phyloP scores from a whole-genome alignment of 495 filamentous ascomycete genomes.

The Achaetomiella virescens region DNA sequence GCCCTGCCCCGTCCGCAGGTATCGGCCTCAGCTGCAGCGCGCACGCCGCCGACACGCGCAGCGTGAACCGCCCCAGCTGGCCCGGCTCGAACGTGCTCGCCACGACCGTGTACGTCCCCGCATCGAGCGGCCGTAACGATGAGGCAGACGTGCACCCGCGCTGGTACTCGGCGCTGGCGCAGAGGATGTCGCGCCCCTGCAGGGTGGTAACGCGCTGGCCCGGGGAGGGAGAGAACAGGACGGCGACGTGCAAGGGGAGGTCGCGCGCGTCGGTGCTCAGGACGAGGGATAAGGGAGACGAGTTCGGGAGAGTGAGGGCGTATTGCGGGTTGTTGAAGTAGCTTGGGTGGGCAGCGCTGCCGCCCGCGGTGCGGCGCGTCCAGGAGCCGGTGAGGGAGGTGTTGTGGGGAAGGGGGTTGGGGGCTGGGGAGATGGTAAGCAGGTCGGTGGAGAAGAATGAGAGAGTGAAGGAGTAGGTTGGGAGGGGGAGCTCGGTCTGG shows the following conservation, averaged over 20 bases:
- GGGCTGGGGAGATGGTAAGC: conserved; percentile 54
- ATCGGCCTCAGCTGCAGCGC: conserved; percentile 50
- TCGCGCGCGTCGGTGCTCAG: conserved; percentile 55
- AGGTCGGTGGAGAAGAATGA: conserved; percentile 64
- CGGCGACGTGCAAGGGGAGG: conserved; percentile 73
- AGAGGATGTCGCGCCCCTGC: conserved; percentile 68
- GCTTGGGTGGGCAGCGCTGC: conserved; percentile 65
- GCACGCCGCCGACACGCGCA: conserved; percentile 60
- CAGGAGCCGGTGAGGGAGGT: conserved; percentile 55
- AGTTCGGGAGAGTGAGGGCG: conserved; percentile 50
- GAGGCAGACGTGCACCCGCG: conserved; percentile 68
- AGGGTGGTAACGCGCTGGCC: conserved; percentile 64
- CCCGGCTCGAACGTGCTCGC: conserved; percentile 80
- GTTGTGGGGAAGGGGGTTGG: conserved; percentile 50
- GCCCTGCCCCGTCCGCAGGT: conserved; percentile 61
- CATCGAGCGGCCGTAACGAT: conserved; percentile 42
- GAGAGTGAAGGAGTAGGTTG: conserved; percentile 73
- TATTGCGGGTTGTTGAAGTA: conserved; percentile 88
- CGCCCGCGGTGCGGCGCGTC: conserved; percentile 75
- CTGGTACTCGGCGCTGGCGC: conserved; percentile 76
- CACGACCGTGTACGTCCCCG: conserved; percentile 78
- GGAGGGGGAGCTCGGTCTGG: conserved; percentile 65
- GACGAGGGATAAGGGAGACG: conserved; percentile 59
- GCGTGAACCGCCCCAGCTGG: conserved; percentile 65
- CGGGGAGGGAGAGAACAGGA: conserved; percentile 58